These are phyloP conservation scores for Nitzschia palea DNA, from an alignment of 108 stramenopile genomes.

Conservation along the genomic window DNA sequence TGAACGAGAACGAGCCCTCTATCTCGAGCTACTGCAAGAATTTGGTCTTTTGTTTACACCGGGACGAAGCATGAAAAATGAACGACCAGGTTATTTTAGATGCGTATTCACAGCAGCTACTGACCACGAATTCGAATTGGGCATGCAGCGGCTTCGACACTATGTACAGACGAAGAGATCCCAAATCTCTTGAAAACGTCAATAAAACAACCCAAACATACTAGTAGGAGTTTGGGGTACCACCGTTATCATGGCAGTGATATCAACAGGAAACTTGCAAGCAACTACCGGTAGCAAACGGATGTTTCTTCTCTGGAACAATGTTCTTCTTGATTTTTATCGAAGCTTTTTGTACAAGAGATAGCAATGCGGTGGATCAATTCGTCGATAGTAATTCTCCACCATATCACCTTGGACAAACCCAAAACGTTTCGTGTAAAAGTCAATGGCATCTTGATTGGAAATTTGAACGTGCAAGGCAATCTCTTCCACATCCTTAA, in stretches of 20 bases:
- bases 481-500: slow-evolving; percentile 69
- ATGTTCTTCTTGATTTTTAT: slow-evolving; percentile 9
- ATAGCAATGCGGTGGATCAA: slow-evolving; percentile 97
- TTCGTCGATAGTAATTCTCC: slow-evolving; percentile 95
- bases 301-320: no score
- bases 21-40: slow-evolving; percentile 67
- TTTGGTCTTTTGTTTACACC: slow-evolving; percentile 85
- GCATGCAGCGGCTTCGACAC: slow-evolving; percentile 56
- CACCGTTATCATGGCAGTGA: no score
- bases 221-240: no score
- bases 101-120: slow-evolving; percentile 85
- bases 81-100: slow-evolving; percentile 82
- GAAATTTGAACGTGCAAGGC: slow-evolving; percentile 95
- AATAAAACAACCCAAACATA: no score
- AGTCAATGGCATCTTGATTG: slow-evolving; percentile 90
- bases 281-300: no score
- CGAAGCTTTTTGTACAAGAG: slow-evolving; percentile 82
- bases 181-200: not conserved
- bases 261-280: no score
- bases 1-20: slow-evolving; percentile 70
- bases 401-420: slow-evolving; percentile 91
- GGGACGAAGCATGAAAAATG: slow-evolving; percentile 79
- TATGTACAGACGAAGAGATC: slow-evolving; percentile 51
- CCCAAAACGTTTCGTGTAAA: slow-evolving; percentile 86
- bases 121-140: slow-evolving; percentile 75